Evolutionary conservation across 1,284 basidiomycete species (phyloP).

Genomic region (Lignosus rhinocerotis): DNA sequence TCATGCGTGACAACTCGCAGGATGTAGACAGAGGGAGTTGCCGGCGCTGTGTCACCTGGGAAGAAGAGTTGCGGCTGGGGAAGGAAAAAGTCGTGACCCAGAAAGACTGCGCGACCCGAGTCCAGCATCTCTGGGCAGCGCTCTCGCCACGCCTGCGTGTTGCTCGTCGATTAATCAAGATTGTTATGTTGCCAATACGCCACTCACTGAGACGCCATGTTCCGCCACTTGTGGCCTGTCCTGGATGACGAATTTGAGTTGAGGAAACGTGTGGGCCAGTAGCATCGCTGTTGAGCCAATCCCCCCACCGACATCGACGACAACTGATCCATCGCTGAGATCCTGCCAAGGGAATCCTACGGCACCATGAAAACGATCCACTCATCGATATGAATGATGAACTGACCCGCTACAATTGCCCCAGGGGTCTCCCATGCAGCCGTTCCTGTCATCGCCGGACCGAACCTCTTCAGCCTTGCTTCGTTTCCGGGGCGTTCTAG

Average conservation of each 20-base stretch:
- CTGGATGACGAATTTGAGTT: conserved; percentile 66
- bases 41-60: not conserved
- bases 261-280: conserved; percentile 56
- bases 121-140: conserved; percentile 63
- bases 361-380: not conserved
- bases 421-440: conserved; percentile 58
- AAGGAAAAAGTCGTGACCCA: conserved; percentile 75
- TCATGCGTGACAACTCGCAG: conserved; percentile 73
- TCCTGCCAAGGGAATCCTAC: conserved; percentile 66
- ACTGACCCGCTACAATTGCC: conserved; percentile 41
- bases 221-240: conserved; percentile 64
- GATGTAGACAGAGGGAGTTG: conserved; percentile 56
- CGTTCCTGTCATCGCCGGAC: conserved; percentile 70
- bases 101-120: conserved; percentile 55
- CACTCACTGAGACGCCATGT: conserved; percentile 48
- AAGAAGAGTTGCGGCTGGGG: conserved; percentile 48
- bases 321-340: conserved; percentile 48
- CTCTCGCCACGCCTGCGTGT: conserved; percentile 53
- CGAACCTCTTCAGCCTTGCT: conserved; percentile 59
- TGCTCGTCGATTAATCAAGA: not conserved
- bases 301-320: conserved; percentile 76
- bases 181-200: conserved; percentile 21
- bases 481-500: conserved; percentile 36
- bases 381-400: not conserved
- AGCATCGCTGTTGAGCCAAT: conserved; percentile 73